Percentiles rank a stretch among this genome's conserved stretches.
These are phyloP conservation scores for Breynia disticha DNA, from an alignment of 441 rosid species.

Conservation along the genomic window DNA sequence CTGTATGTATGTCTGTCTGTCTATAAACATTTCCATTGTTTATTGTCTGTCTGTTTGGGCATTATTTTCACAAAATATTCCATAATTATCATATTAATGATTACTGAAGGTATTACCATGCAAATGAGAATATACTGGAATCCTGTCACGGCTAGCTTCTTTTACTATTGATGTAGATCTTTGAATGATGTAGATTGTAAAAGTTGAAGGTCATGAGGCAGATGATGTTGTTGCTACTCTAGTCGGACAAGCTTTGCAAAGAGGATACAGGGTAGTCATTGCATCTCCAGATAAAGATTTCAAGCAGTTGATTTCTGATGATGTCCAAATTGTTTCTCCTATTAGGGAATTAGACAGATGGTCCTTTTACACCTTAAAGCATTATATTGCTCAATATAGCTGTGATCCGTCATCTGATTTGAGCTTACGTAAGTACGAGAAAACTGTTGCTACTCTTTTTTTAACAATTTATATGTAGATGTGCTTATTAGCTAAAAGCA, in stretches of 20 bases:
- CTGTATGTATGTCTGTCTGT: not conserved
- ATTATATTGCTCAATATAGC: constrained; percentile 64
- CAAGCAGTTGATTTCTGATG: constrained; percentile 82
- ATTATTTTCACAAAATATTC: no score
- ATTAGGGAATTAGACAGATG: constrained; percentile 58
- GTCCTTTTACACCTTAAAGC: constrained; percentile 82
- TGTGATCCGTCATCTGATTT: constrained; percentile 77
- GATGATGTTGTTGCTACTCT: constrained; percentile 88
- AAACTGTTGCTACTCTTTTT: not conserved
- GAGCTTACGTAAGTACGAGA: constrained; percentile 64
- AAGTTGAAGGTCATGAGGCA: constrained; percentile 71
- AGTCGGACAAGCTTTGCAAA: constrained; percentile 49
- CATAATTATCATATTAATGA: no score
- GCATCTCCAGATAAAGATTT: constrained; percentile 98
- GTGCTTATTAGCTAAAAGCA: no score
- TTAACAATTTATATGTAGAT: no score
- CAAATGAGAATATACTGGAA: not conserved
- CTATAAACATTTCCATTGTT: not conserved
- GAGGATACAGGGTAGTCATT: constrained; percentile 54
- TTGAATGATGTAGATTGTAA: constrained; percentile 46
- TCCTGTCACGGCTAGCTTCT: not conserved
- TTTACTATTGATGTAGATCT: not conserved
- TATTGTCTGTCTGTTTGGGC: no score
- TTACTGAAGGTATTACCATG: not conserved
- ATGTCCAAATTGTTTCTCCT: constrained; percentile 84